Conservation (phyloP, 768 basidiomycete genomes). For the Crepidotus variabilis region DNA sequence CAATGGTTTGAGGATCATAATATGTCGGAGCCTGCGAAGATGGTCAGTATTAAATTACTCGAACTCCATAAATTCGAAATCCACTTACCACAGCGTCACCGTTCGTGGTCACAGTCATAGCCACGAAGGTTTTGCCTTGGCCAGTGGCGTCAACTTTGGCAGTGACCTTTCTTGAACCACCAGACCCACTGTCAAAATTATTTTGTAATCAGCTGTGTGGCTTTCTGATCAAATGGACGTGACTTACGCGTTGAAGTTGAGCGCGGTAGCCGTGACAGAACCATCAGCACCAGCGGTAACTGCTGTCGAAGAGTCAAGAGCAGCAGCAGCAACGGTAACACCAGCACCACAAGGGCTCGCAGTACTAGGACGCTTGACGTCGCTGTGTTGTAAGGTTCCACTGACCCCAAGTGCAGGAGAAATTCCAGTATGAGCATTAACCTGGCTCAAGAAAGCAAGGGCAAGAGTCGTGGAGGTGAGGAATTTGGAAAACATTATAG, state of each 20-base stretch:
- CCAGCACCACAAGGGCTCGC: slow-evolving; percentile 35
- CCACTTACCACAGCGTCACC: slow-evolving; percentile 43
- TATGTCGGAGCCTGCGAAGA: slow-evolving; percentile 31
- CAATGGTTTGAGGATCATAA: slow-evolving; percentile 35
- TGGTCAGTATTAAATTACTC: neutral
- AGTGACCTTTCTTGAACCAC: slow-evolving; percentile 45
- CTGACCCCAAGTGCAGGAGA: slow-evolving; percentile 37
- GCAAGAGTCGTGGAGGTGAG: no score
- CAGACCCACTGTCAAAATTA: slow-evolving; percentile 21
- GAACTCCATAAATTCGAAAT: neutral
- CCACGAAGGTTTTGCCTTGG: slow-evolving; percentile 33
- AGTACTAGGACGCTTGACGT: slow-evolving; percentile 30
- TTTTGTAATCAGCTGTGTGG: neutral
- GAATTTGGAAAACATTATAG: no score
- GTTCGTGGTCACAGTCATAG: slow-evolving; percentile 38
- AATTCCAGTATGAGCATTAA: slow-evolving; percentile 36
- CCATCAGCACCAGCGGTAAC: slow-evolving; percentile 38
- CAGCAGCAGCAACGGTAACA: slow-evolving; percentile 31
- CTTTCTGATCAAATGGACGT: neutral
- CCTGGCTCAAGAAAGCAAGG: no score
- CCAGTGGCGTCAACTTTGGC: slow-evolving; percentile 45
- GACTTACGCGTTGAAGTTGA: slow-evolving; percentile 47
- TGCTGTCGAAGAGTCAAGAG: slow-evolving; percentile 34
- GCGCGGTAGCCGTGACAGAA: slow-evolving; percentile 34
- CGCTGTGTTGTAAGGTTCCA: slow-evolving; percentile 23